These are phyloP conservation scores for Metschnikowia chrysomelidarum DNA, from an alignment of 805 yeast species.

Conservation along the genomic window DNA sequence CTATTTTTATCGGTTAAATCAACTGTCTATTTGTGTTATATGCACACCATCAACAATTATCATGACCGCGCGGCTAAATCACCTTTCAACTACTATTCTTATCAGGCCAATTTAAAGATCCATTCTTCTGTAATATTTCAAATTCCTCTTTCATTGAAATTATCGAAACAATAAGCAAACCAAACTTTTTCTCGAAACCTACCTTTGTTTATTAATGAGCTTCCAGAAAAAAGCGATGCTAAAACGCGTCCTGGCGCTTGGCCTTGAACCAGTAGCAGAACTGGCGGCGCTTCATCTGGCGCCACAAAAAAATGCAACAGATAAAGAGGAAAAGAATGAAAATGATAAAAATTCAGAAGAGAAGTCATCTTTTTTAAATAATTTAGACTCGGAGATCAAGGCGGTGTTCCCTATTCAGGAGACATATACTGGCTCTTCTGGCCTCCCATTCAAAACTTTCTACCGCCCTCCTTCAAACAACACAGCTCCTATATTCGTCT, in stretches of 20 bases:
- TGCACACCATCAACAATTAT: no score
- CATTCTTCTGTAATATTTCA: no score
- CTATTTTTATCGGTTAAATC: no score
- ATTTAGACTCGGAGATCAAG: not conserved
- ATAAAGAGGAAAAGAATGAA: not conserved
- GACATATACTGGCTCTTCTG: conserved; percentile 15
- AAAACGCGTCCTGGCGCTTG: conserved; percentile 8
- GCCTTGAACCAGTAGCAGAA: conserved; percentile 14
- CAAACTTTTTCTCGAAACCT: no score
- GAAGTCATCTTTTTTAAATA: no score
- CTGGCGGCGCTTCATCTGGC: not conserved
- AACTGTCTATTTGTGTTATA: no score
- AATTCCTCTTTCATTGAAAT: no score
- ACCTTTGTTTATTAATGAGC: conserved; percentile 2
- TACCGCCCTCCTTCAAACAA: conserved; percentile 48
- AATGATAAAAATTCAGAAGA: not conserved
- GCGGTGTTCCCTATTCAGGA: conserved; percentile 21
- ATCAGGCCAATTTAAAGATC: no score
- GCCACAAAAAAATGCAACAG: not conserved
- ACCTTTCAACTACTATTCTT: no score
- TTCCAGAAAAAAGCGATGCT: conserved; percentile 12
- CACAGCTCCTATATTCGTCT: conserved; percentile 58
- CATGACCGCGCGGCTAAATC: no score
- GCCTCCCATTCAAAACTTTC: conserved; percentile 43
- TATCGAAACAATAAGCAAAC: no score